phyloP scores from a whole-genome alignment of 169 alveolate species.

The Cyclospora cayetanensis region DNA sequence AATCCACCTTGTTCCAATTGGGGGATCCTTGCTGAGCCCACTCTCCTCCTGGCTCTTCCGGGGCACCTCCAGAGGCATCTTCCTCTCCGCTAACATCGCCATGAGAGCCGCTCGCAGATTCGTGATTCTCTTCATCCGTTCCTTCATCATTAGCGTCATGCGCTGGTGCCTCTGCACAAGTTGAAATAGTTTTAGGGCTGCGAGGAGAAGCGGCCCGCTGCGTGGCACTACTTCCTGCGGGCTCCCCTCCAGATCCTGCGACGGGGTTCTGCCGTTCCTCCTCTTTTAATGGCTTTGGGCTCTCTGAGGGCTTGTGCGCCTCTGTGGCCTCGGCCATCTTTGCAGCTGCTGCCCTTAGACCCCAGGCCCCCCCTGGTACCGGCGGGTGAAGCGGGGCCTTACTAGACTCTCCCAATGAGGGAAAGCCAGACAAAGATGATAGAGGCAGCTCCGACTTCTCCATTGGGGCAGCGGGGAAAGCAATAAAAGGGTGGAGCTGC shows the following conservation, averaged over 20 bases:
- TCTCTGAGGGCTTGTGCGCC: neutral
- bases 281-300: neutral
- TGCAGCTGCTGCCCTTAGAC: conserved; percentile 38
- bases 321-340: neutral
- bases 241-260: too few relatives aligned
- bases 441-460: neutral
- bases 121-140: neutral
- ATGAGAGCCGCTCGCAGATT: neutral
- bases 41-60: neutral
- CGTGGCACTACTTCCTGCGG: too few relatives aligned
- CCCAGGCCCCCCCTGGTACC: conserved; percentile 28
- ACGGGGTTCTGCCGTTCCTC: neutral
- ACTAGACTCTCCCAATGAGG: neutral
- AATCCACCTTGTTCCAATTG: neutral
- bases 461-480: conserved; percentile 15
- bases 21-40: neutral
- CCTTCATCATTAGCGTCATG: neutral
- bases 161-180: too few relatives aligned
- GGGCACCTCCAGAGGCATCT: neutral
- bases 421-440: conserved; percentile 1
- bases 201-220: too few relatives aligned
- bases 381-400: neutral
- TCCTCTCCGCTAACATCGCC: neutral
- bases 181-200: too few relatives aligned
- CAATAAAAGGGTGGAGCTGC: too few relatives aligned